phyloP scores from a whole-genome alignment of 495 filamentous ascomycete genomes.

The Hyaloscypha finlandica region DNA sequence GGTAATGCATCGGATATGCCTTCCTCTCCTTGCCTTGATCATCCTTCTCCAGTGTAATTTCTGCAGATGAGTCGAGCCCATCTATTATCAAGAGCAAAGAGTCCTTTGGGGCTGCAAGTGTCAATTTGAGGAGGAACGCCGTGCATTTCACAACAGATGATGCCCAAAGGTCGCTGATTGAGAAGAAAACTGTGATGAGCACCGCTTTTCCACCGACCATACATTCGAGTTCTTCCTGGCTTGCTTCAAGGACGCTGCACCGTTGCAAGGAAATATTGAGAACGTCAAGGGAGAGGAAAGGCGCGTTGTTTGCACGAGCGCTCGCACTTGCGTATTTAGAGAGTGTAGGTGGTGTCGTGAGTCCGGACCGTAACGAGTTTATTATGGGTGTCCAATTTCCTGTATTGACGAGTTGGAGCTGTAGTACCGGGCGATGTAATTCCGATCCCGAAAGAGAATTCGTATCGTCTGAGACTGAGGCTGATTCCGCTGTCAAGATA shows the following conservation, averaged over 20 bases:
- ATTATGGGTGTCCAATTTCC: constrained; percentile 62
- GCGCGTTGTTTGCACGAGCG: constrained; percentile 42
- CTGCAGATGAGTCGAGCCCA: constrained; percentile 89
- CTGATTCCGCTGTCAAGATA: not conserved
- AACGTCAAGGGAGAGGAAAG: constrained; percentile 14
- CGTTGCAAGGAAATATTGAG: constrained; percentile 59
- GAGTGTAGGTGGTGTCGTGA: constrained; percentile 49
- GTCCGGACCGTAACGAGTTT: constrained; percentile 46
- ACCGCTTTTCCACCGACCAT: not conserved
- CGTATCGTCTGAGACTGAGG: not conserved
- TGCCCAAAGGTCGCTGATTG: constrained; percentile 84
- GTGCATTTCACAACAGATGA: constrained; percentile 74
- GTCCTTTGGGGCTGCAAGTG: constrained; percentile 52
- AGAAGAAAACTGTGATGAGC: not conserved
- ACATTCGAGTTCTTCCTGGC: not conserved
- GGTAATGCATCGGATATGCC: constrained; percentile 91
- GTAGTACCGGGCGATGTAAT: not conserved
- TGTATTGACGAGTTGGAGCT: not conserved
- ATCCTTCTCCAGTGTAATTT: constrained; percentile 53
- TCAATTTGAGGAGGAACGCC: constrained; percentile 67
- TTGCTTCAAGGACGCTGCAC: not conserved
- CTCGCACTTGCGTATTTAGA: constrained; percentile 58
- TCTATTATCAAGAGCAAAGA: constrained; percentile 84
- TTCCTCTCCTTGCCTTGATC: constrained; percentile 52
- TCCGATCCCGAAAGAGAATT: not conserved